Evolutionary conservation across 176 grass and related monocot species (phyloP).

Genomic region (Triticum dicoccoides): DNA sequence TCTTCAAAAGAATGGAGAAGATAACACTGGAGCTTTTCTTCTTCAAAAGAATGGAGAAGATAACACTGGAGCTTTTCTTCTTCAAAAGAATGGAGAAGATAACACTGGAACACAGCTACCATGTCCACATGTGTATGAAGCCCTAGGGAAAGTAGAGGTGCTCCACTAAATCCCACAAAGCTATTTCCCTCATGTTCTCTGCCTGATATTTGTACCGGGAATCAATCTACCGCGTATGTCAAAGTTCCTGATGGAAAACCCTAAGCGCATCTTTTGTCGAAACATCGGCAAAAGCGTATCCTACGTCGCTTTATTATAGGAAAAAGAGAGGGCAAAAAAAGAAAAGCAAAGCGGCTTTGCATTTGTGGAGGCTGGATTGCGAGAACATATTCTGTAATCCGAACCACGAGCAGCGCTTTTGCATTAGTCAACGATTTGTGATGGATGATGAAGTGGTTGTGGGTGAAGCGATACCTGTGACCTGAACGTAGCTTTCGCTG

Average conservation of each 20-base stretch:
- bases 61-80: constrained; percentile 16
- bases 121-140: constrained; percentile 42
- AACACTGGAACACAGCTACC: constrained; percentile 14
- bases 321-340: background rate
- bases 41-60: background rate
- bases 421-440: constrained; percentile 36
- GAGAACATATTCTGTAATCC: constrained; percentile 50
- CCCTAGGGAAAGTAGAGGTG: constrained; percentile 26
- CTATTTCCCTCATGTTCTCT: constrained; percentile 9
- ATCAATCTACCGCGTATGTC: constrained; percentile 28
- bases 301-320: constrained; percentile 29
- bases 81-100: background rate
- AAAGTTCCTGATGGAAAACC: constrained; percentile 29
- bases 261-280: constrained; percentile 46
- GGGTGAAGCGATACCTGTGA: background rate
- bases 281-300: constrained; percentile 39
- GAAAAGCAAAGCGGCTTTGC: constrained; percentile 52
- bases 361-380: constrained; percentile 47
- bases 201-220: constrained; percentile 28
- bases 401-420: constrained; percentile 17
- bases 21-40: constrained; percentile 21
- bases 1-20: background rate
- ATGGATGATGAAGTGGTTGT: constrained; percentile 27
- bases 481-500: background rate
- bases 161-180: constrained; percentile 46